Evolutionary conservation across 2,329 filamentous ascomycete genomes (phyloP).

Genomic region (Penicillium decumbens): DNA sequence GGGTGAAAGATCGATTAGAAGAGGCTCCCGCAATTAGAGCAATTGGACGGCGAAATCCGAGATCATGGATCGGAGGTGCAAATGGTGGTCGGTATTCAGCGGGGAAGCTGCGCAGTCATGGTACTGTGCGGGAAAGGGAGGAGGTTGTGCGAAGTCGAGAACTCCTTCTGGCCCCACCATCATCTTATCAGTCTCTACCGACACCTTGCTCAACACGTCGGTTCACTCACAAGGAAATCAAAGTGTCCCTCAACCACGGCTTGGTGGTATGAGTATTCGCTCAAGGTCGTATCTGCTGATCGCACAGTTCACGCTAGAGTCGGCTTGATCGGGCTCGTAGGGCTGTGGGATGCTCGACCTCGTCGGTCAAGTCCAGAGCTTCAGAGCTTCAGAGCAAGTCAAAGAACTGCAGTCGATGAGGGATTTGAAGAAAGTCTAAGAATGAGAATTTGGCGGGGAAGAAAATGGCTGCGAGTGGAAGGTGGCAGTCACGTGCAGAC

Average conservation of each 20-base stretch:
- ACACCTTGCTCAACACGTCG: not conserved
- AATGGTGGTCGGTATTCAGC: conserved; percentile 11
- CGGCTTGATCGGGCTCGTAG: conserved; percentile 24
- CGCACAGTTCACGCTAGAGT: conserved; percentile 4
- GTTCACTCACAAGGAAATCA: conserved; percentile 5
- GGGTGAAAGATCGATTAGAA: not conserved
- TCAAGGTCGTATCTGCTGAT: conserved; percentile 3
- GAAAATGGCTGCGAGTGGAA: conserved; percentile 2
- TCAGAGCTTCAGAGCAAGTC: not conserved
- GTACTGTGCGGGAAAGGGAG: conserved; percentile 30
- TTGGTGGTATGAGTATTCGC: conserved; percentile 1
- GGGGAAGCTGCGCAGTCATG: conserved; percentile 29
- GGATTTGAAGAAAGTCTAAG: not conserved
- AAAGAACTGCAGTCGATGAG: not conserved
- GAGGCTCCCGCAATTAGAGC: not conserved
- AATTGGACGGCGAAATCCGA: not conserved
- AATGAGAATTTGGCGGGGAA: conserved; percentile 4
- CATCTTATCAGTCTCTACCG: conserved; percentile 17
- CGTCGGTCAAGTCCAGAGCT: not conserved
- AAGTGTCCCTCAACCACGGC: not conserved
- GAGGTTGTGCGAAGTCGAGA: conserved; percentile 34
- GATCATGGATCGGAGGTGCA: not conserved
- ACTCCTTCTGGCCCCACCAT: conserved; percentile 23
- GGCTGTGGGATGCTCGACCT: conserved; percentile 18
- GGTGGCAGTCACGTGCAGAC: conserved; percentile 9